Percentiles rank a stretch among this genome's conserved stretches.
phyloP scores from a whole-genome alignment of 768 basidiomycete species.

The Artomyces pyxidatus region DNA sequence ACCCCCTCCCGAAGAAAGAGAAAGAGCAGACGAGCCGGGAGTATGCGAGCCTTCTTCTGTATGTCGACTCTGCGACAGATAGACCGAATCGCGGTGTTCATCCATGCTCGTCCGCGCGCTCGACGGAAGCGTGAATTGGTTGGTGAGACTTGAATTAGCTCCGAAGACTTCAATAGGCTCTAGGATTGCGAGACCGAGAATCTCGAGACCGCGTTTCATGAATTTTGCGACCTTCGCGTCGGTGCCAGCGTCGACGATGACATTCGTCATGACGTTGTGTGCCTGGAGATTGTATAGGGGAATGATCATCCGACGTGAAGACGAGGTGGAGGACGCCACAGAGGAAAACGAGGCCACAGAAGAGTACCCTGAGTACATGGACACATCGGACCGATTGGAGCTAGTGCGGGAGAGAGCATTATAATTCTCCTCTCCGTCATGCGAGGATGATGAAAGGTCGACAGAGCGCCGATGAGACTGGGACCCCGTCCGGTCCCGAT shows the following conservation, averaged over 20 bases:
- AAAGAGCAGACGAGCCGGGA: constrained; percentile 13
- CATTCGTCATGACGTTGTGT: constrained; percentile 82
- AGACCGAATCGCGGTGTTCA: constrained; percentile 2
- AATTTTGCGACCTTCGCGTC: constrained; percentile 70
- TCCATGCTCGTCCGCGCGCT: constrained; percentile 26
- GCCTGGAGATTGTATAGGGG: constrained; percentile 84
- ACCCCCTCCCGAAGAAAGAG: constrained; percentile 11
- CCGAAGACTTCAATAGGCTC: constrained; percentile 76
- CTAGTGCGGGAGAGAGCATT: constrained; percentile 32
- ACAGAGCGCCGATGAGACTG: constrained; percentile 42
- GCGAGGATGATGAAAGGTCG: constrained; percentile 30
- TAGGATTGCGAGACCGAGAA: constrained; percentile 69
- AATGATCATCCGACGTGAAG: constrained; percentile 65
- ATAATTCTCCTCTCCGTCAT: constrained; percentile 17
- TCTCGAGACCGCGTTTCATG: constrained; percentile 61
- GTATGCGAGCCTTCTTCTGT: constrained; percentile 7
- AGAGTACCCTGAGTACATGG: constrained; percentile 36
- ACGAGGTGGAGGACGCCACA: constrained; percentile 29
- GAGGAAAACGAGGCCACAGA: constrained; percentile 37
- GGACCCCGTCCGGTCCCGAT: constrained; percentile 25
- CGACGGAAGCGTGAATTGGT: constrained; percentile 7
- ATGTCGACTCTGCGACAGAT: not conserved
- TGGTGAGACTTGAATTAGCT: constrained; percentile 14
- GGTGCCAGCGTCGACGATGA: constrained; percentile 72
- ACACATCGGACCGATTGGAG: constrained; percentile 46